phyloP scores from a whole-genome alignment of 306 rosid genomes.

The Trifolium dubium region DNA sequence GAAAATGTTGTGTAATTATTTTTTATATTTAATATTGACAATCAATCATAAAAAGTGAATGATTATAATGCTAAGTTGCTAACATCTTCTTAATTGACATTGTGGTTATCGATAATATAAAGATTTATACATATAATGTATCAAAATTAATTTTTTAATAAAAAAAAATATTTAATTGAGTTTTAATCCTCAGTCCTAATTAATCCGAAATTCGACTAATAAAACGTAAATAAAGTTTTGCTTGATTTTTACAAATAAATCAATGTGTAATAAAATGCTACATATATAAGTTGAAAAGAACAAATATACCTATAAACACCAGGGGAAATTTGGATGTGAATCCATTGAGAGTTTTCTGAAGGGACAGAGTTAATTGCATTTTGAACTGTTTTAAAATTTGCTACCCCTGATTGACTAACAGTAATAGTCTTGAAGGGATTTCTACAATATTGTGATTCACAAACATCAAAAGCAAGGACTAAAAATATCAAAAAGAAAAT shows the following conservation, averaged over 20 bases:
- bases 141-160: not conserved
- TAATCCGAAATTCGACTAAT: too few species aligned
- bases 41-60: too few species aligned
- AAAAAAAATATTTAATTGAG: not conserved
- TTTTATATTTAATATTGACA: too few species aligned
- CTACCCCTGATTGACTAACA: slow-evolving; percentile 15
- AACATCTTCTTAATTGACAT: not conserved
- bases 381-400: slow-evolving; percentile 48
- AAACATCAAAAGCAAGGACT: not conserved
- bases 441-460: slow-evolving; percentile 35
- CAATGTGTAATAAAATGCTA: not conserved
- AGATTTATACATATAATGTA: too few species aligned
- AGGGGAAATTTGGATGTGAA: slow-evolving; percentile 38
- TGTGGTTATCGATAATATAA: not conserved
- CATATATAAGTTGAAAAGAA: not conserved
- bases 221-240: too few species aligned
- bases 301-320: slow-evolving; percentile 36
- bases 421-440: not conserved
- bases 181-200: not conserved
- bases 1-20: not conserved
- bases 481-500: not conserved
- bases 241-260: not conserved
- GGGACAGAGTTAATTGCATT: slow-evolving; percentile 44
- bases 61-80: too few species aligned
- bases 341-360: slow-evolving; percentile 38